Evolutionary conservation across 2,329 filamentous ascomycete species (phyloP).

Genomic region (Nemania sp.): DNA sequence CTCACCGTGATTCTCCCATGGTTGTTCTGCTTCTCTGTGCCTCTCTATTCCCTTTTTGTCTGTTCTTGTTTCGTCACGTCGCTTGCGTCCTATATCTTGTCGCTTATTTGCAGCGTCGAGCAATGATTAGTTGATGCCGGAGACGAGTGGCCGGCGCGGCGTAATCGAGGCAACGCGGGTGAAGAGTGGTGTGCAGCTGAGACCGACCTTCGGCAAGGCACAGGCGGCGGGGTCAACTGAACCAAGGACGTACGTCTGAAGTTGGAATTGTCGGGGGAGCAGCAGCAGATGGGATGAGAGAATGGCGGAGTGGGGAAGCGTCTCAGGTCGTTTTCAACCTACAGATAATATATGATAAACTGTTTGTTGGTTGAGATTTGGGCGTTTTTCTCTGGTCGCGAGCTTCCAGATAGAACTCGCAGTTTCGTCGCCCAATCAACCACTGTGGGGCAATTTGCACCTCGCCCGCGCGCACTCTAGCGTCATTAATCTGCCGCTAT

Average conservation of each 20-base stretch:
- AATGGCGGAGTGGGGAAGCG: too few species aligned
- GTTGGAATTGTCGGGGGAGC: neutral
- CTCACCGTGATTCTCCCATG: slow-evolving; percentile 32
- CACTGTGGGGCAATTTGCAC: neutral
- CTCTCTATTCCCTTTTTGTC: neutral
- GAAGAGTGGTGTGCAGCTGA: neutral
- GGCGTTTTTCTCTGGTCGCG: too few species aligned
- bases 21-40: too few species aligned
- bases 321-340: too few species aligned
- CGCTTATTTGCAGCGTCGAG: neutral
- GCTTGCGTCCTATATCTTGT: neutral
- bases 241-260: too few species aligned
- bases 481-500: too few species aligned
- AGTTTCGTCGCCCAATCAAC: slow-evolving; percentile 17
- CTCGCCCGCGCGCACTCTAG: neutral
- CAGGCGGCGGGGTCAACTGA: too few species aligned
- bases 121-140: neutral
- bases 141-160: neutral
- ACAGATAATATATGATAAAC: too few species aligned
- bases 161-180: neutral
- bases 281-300: too few species aligned
- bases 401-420: too few species aligned
- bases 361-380: neutral
- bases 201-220: too few species aligned
- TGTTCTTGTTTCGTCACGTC: neutral